phyloP scores from a whole-genome alignment of 148 eudicot species.

The Rhododendron mucronatum region DNA sequence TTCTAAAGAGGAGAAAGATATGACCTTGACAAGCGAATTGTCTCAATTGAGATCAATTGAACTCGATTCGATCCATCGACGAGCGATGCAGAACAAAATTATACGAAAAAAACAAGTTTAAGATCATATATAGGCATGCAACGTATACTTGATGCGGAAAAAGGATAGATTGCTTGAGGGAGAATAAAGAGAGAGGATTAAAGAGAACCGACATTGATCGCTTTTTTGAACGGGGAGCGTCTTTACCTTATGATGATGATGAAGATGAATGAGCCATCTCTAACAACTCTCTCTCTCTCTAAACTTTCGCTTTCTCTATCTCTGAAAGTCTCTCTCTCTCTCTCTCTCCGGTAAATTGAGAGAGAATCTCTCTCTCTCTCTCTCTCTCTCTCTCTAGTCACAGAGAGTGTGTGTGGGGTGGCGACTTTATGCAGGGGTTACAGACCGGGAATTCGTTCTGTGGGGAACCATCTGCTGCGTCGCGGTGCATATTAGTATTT shows the following conservation, averaged over 20 bases:
- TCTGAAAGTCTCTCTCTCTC: background rate
- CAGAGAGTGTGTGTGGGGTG: background rate
- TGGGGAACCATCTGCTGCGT: background rate
- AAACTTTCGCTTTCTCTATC: background rate
- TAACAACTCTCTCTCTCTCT: constrained; percentile 12
- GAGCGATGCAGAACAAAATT: background rate
- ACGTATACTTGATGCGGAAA: background rate
- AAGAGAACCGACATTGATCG: constrained; percentile 35
- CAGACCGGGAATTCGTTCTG: background rate
- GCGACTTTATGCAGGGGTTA: constrained; percentile 14
- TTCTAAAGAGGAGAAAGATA: background rate
- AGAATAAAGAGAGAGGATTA: constrained; percentile 10
- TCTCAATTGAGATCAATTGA: background rate
- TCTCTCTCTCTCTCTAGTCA: constrained; percentile 6
- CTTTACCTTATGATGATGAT: constrained; percentile 2
- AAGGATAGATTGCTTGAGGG: background rate
- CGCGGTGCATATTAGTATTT: background rate
- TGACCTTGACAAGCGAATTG: background rate
- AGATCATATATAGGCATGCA: background rate
- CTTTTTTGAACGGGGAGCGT: background rate
- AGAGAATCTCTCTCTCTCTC: constrained; percentile 5
- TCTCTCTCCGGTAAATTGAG: background rate
- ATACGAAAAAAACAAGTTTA: background rate
- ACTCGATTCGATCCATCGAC: background rate
- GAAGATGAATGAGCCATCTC: background rate